Percentiles rank a stretch among this genome's conserved stretches.
Evolutionary conservation across 1,139 yeast genomes (phyloP).

Genomic region (Yamadazyma sp.): DNA sequence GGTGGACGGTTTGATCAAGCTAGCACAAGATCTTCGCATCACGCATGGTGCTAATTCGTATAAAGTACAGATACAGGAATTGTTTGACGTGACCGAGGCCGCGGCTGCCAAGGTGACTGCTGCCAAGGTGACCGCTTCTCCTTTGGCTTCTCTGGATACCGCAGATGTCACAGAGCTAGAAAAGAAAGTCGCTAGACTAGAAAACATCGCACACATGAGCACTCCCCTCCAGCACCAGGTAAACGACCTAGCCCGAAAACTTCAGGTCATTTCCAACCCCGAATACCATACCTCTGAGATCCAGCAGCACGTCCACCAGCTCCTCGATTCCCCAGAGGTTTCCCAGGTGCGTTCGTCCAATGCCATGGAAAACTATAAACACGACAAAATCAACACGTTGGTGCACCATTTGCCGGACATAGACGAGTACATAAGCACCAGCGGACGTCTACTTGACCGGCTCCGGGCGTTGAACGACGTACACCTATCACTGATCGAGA

Average conservation of each 20-base stretch:
- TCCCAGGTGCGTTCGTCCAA: constrained; percentile 1
- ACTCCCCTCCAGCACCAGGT: constrained; percentile 25
- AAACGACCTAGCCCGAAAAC: constrained; percentile 34
- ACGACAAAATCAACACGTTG: constrained; percentile 36
- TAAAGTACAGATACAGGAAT: background rate
- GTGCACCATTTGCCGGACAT: constrained; percentile 37
- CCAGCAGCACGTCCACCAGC: constrained; percentile 17
- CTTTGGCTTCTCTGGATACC: background rate
- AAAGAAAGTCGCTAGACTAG: constrained; percentile 24
- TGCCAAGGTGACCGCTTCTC: no score
- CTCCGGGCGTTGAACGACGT: constrained; percentile 44
- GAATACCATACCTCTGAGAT: constrained; percentile 25
- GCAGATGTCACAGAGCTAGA: constrained; percentile 7
- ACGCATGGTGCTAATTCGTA: background rate
- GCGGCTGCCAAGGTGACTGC: no score
- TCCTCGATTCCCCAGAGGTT: constrained; percentile 8
- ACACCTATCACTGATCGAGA: constrained; percentile 39
- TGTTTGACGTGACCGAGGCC: constrained; percentile 3
- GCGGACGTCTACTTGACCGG: constrained; percentile 45
- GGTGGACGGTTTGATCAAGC: constrained; percentile 10
- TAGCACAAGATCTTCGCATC: constrained; percentile 4
- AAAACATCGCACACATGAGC: constrained; percentile 15
- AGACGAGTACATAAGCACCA: constrained; percentile 27
- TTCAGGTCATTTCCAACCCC: constrained; percentile 39
- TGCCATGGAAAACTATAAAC: constrained; percentile 7